Evolutionary conservation across 805 yeast genomes (phyloP).

Genomic region (Priceomyces fermenticarens): DNA sequence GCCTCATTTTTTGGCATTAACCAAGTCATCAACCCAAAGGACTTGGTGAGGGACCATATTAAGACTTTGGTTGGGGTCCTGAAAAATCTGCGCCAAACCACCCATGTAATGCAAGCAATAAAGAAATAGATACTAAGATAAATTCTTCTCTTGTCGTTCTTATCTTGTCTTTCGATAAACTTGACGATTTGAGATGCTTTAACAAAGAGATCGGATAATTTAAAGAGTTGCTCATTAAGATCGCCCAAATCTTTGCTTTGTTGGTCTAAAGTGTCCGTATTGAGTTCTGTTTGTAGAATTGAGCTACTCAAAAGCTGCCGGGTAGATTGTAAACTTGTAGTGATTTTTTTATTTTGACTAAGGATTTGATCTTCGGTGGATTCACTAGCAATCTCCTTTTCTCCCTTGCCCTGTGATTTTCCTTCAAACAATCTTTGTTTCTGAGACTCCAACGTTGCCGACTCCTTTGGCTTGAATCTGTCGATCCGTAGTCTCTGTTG

Average conservation of each 20-base stretch:
- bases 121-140: constrained; percentile 48
- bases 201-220: constrained; percentile 27
- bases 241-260: constrained; percentile 41
- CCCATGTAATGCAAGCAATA: constrained; percentile 44
- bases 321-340: constrained; percentile 45
- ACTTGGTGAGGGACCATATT: constrained; percentile 45
- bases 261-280: constrained; percentile 44
- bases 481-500: constrained; percentile 22
- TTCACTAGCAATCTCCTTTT: constrained; percentile 14
- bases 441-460: constrained; percentile 10
- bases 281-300: constrained; percentile 49
- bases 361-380: constrained; percentile 40
- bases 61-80: constrained; percentile 42
- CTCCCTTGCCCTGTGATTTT: constrained; percentile 10
- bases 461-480: constrained; percentile 12
- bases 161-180: constrained; percentile 51
- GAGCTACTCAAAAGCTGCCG: constrained; percentile 48
- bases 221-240: constrained; percentile 39
- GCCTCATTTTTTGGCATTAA: constrained; percentile 5
- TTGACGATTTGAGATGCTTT: constrained; percentile 46
- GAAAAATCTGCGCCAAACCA: constrained; percentile 48
- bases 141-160: constrained; percentile 46
- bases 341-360: constrained; percentile 45
- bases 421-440: constrained; percentile 20
- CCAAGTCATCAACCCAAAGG: constrained; percentile 26